Evolutionary conservation across 176 grass and related monocot genomes (phyloP).

Genomic region (Alopecurus myosuroides): DNA sequence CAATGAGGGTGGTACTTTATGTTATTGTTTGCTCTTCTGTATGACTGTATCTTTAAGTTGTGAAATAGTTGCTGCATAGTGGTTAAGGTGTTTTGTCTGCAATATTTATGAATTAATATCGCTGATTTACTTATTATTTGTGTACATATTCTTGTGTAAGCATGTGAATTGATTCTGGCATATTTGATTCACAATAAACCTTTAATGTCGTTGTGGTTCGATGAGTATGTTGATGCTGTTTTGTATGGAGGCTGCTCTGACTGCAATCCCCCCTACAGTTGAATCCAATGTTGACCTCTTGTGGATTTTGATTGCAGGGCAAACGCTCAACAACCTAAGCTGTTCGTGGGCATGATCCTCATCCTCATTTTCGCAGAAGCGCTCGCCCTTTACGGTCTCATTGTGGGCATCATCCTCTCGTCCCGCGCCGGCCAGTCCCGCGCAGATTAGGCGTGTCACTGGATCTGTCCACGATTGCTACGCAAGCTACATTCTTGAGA

Average conservation of each 20-base stretch:
- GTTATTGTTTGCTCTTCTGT: background rate
- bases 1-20: background rate
- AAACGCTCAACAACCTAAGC: constrained; percentile 74
- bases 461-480: background rate
- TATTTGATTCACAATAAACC: background rate
- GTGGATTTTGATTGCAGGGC: constrained; percentile 31
- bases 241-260: background rate
- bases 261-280: background rate
- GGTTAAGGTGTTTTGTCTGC: background rate
- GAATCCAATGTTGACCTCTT: background rate
- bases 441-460: constrained; percentile 36
- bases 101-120: background rate
- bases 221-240: background rate
- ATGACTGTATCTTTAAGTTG: background rate
- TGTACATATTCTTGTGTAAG: background rate
- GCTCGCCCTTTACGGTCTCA: constrained; percentile 70
- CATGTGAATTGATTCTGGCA: background rate
- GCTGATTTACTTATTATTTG: background rate
- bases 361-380: constrained; percentile 84
- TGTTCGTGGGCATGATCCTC: constrained; percentile 83
- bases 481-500: constrained; percentile 28
- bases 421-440: constrained; percentile 77
- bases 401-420: constrained; percentile 76
- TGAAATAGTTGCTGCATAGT: background rate
- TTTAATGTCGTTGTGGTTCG: background rate